Evolutionary conservation across 768 basidiomycete species (phyloP), one percentile per base, ranked within the genome.

Genomic region (Leucocoprinus leucothites): DNA sequence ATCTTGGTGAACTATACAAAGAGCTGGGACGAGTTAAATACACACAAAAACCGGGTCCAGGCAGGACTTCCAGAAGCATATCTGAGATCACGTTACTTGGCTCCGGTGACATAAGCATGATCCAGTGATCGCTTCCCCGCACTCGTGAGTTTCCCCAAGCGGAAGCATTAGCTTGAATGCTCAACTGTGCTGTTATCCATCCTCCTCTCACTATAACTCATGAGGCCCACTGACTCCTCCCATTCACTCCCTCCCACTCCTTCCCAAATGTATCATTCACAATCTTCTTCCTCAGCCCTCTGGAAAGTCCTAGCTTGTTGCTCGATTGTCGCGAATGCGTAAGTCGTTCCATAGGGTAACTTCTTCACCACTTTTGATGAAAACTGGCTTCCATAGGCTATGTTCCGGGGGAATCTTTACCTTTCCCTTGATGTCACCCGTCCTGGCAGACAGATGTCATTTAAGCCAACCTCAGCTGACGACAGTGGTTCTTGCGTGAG

Each of bases 401-500:
- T 85, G 78, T 59, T 87, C 87, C 0, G 89, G 89, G n/a, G 87
- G 85, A 28, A 79, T 92, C 57, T 90, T 89, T 71, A 85, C 80
- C 44, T 91, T 92, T 63, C 88, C 91, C 18, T 73, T 92, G 4
- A 70, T 91, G 38, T 82, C 89, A 1, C 85, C 89, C 6, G 72
- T 77, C 1, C 65, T 91, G 55, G 81, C 80, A 3, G 65, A 74
- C 18, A 79, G 79, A 60, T 71, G 84, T 61, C 84, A 84, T 64
- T 72, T 92, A 51, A 80, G 80, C 9, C 90, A 92, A 64, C 82
- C 87, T 5, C 90, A 93, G 60, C 68, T 92, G 55, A 91, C 88
- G 14, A 87, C 87, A 2, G 85, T 93, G 51, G 84, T 81, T 13
- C 74, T 92, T 19, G 87, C 85, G 90, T 91, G 69, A 71, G 85